Evolutionary conservation across 2,329 filamentous ascomycete species (phyloP), one percentile per base, ranked within the genome.

Genomic region (Corinectria fuckeliana): DNA sequence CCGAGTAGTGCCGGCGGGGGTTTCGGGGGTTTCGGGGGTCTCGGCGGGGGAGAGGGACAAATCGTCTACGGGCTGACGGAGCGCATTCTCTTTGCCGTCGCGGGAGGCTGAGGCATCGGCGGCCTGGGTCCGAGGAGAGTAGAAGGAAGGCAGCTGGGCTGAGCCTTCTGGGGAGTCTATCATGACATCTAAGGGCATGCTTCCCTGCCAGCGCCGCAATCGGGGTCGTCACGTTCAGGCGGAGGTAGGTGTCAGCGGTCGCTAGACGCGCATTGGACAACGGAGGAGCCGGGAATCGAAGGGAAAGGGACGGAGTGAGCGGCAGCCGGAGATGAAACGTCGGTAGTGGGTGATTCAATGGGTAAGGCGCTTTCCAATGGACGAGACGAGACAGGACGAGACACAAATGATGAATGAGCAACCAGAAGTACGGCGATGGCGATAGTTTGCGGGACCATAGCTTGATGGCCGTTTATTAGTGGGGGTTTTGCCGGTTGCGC

Each of bases 71-170:
- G 63, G 67, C 28, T 71, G 68, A 56, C 68, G 55, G 52, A 66
- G 61, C 57, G 61, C 38, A 61, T 55, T 51, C 48, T 16, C 49
- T 45, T 64, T 61, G 56, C 44, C 51, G 44, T 61, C 56, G 30
- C 60, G 62, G 5, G 64, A 61, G 8, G 58, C 30, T 5, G 61
- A 26, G 5, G 62, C 60, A 25, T 74, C 73, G 56, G 67, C 65
- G 4, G 71, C 58, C 26, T 67, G 54, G 7, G 77, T 75, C 48
- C 69, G 75, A 5, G 80, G 80, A 3, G 80, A 82, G 65, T 81
- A 82, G 65, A 82, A 82, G 9, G 80, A 80, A 2, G 80, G 80
- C 32, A 82, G 75, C 47, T 77, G 73, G 58, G 69, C 67, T 71
- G 61, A 71, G 68, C 61, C 69, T 70, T 69, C 65, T 70, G 64